These are phyloP conservation scores for Rhynchospora tenuis DNA, from an alignment of 176 grass and related monocot species.

Conservation along the genomic window DNA sequence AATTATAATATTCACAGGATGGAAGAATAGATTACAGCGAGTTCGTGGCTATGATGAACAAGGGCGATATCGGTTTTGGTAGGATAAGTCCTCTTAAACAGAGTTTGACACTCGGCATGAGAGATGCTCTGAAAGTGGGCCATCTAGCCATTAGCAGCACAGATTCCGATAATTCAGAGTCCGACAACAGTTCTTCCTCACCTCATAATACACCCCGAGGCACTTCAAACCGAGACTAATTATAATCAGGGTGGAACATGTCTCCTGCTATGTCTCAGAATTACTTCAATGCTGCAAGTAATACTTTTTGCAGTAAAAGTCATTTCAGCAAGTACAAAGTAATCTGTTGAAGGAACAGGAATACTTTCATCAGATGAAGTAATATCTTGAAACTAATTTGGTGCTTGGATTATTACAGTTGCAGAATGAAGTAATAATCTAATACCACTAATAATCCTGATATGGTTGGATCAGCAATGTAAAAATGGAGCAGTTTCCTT, in stretches of 20 bases:
- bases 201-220: background rate
- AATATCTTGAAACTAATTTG: background rate
- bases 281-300: background rate
- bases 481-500: background rate
- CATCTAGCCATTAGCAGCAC: background rate
- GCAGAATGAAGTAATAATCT: background rate
- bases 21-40: constrained; percentile 91
- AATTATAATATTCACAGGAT: constrained; percentile 38
- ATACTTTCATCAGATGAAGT: background rate
- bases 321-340: background rate
- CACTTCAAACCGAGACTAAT: background rate
- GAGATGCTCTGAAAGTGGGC: constrained; percentile 52
- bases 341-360: background rate
- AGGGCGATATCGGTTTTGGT: constrained; percentile 43
- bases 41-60: constrained; percentile 97
- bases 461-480: background rate
- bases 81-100: constrained; percentile 52
- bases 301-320: background rate
- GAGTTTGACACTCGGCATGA: constrained; percentile 54
- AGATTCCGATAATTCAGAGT: background rate
- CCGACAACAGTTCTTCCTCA: background rate
- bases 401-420: background rate
- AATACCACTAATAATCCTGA: background rate
- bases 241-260: background rate
- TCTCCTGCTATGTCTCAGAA: background rate